phyloP scores from a whole-genome alignment of 164 flowering plant genomes.

The Kalanchoe fedtschenkoi region DNA sequence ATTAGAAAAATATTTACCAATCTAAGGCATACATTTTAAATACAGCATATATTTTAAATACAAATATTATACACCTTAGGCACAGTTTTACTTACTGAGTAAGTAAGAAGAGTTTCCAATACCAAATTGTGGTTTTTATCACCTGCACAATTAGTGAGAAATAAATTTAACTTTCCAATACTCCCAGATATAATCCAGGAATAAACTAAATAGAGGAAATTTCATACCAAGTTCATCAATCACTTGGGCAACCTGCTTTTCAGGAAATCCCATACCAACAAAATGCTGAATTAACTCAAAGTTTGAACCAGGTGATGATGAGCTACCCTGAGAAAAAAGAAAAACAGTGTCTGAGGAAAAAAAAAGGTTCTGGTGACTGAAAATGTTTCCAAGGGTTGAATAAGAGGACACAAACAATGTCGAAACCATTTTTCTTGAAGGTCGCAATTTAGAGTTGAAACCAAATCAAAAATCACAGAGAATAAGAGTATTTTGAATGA shows the following conservation, averaged over 20 bases:
- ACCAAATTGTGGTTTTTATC: slow-evolving; percentile 1
- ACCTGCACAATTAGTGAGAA: background rate
- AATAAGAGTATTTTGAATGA: no score
- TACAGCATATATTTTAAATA: no score
- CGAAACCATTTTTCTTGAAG: no score
- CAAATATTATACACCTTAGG: no score
- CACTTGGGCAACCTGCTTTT: slow-evolving; percentile 3
- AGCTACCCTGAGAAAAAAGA: slow-evolving; percentile 2
- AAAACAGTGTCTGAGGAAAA: background rate
- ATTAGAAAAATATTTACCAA: background rate
- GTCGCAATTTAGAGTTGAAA: no score
- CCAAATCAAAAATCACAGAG: no score
- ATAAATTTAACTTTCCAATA: background rate
- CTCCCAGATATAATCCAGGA: background rate
- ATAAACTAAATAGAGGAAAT: background rate
- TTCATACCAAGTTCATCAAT: slow-evolving; percentile 5
- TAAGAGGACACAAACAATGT: background rate
- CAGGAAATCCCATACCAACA: slow-evolving; percentile 8
- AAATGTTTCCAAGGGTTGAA: no score
- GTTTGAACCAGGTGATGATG: slow-evolving; percentile 3
- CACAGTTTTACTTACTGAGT: background rate
- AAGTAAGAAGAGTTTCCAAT: slow-evolving; percentile 6
- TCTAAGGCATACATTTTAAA: no score
- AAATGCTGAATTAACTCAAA: slow-evolving; percentile 6
- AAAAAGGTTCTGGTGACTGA: background rate